Percentiles rank a stretch among this genome's conserved stretches.
phyloP scores from a whole-genome alignment of 169 alveolate genomes.

The Eimeria falciformis region DNA sequence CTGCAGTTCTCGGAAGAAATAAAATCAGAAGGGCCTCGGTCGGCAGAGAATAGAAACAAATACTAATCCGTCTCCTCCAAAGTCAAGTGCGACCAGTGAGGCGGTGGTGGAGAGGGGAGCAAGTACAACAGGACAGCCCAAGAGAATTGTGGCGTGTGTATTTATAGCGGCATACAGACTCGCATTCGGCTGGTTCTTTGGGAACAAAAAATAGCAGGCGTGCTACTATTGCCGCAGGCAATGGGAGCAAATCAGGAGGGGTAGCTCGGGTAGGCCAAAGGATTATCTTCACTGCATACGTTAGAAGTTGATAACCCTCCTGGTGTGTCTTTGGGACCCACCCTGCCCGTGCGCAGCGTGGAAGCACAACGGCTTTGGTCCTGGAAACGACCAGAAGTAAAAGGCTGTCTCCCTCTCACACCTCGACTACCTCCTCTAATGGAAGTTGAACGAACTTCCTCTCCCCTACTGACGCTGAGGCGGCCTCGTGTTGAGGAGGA shows the following conservation, averaged over 20 bases:
- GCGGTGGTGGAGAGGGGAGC: no score
- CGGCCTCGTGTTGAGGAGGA: no score
- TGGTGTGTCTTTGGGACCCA: neutral
- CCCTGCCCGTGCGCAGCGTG: neutral
- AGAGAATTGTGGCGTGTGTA: neutral
- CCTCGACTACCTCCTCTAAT: neutral
- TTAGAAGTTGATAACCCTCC: conserved; percentile 28
- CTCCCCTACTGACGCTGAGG: neutral
- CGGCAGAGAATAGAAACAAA: no score
- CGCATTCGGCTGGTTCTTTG: no score
- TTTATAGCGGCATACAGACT: no score
- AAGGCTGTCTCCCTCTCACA: neutral
- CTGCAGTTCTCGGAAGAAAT: no score
- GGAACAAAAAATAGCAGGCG: no score
- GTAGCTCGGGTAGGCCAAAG: conserved; percentile 67
- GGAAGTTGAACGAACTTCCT: neutral
- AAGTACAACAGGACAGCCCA: neutral
- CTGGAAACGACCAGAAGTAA: neutral
- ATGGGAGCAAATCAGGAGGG: neutral
- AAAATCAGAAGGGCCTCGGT: no score
- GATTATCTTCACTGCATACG: conserved; percentile 41
- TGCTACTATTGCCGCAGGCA: neutral
- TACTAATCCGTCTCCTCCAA: no score
- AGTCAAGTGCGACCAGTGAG: no score
- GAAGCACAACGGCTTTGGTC: neutral